A percentile compares a stretch with the other conserved stretches of the same genome.
Evolutionary conservation across 148 eudicot genomes (phyloP).

Genomic region (Camellia granthamiana): DNA sequence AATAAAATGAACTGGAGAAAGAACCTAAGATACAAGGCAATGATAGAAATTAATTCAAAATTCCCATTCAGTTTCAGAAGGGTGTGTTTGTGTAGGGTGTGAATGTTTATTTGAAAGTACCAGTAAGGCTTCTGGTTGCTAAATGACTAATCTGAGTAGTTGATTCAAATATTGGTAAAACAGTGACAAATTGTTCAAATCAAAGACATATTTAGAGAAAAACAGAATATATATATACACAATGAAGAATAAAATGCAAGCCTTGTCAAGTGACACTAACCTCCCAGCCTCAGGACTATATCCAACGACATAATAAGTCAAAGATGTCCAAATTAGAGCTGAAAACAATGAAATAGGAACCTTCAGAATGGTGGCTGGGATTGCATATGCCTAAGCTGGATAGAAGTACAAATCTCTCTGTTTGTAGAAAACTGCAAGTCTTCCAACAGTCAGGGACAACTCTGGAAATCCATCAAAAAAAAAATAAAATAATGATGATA

Average conservation of each 20-base stretch:
- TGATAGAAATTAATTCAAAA: too few species aligned
- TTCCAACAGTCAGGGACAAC: constrained; percentile 56
- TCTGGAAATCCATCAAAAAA: constrained; percentile 69
- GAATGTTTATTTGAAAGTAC: too few species aligned
- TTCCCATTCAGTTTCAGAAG: too few species aligned
- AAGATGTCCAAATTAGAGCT: constrained; percentile 58
- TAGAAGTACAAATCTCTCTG: constrained; percentile 76
- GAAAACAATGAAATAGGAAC: constrained; percentile 61
- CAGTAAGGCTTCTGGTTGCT: too few species aligned
- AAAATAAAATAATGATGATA: constrained; percentile 34
- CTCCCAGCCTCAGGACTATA: constrained; percentile 71
- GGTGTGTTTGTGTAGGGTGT: too few species aligned
- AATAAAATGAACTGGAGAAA: too few species aligned
- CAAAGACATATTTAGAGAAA: background rate
- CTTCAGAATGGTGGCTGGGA: constrained; percentile 67
- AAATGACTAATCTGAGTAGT: too few species aligned
- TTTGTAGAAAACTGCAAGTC: constrained; percentile 72
- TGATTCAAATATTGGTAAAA: too few species aligned
- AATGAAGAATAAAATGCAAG: too few species aligned
- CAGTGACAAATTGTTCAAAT: too few species aligned
- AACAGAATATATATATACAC: background rate
- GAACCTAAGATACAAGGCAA: too few species aligned
- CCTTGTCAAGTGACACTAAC: constrained; percentile 23
- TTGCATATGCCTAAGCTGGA: constrained; percentile 88
- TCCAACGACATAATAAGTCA: constrained; percentile 77